Evolutionary conservation across 2,329 filamentous ascomycete genomes (phyloP).

Genomic region (Diaporthe helianthi): DNA sequence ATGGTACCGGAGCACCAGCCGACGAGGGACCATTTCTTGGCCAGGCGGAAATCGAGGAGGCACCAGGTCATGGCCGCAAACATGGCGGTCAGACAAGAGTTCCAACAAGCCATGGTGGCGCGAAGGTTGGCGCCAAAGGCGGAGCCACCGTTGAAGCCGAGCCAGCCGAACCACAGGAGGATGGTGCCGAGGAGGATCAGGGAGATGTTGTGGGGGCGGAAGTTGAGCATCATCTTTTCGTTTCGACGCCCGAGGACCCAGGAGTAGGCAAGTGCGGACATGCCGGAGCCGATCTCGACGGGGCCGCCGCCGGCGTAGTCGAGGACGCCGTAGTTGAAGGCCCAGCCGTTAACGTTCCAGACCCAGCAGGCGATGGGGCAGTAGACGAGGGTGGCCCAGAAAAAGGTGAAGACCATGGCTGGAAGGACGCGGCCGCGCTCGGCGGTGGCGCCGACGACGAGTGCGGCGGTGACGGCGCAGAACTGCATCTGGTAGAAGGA

Average conservation of each 20-base stretch:
- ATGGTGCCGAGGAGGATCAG: conserved; percentile 95
- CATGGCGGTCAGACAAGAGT: conserved; percentile 91
- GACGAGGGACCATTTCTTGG: conserved; percentile 88
- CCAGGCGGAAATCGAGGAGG: conserved; percentile 91
- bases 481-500: conserved; percentile 99
- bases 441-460: conserved; percentile 89
- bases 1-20: conserved; percentile 77
- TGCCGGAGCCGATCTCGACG: conserved; percentile 94
- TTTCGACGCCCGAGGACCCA: conserved; percentile 94
- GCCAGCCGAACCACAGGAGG: conserved; percentile 98
- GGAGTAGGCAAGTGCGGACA: conserved; percentile 93
- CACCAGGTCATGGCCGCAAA: conserved; percentile 95
- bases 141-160: conserved; percentile 98
- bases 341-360: conserved; percentile 96
- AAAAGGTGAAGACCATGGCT: conserved; percentile 93
- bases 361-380: conserved; percentile 96
- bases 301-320: conserved; percentile 97
- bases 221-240: conserved; percentile 99
- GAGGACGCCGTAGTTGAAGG: conserved; percentile 85
- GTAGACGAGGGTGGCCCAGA: conserved; percentile 97
- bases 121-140: conserved; percentile 93
- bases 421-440: conserved; percentile 93
- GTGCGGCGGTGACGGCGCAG: conserved; percentile 88
- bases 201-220: conserved; percentile 98
- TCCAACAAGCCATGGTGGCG: conserved; percentile 97